Evolutionary conservation across 1,284 basidiomycete species (phyloP), one percentile per base, ranked within the genome.

Genomic region (Ustilago sp.): DNA sequence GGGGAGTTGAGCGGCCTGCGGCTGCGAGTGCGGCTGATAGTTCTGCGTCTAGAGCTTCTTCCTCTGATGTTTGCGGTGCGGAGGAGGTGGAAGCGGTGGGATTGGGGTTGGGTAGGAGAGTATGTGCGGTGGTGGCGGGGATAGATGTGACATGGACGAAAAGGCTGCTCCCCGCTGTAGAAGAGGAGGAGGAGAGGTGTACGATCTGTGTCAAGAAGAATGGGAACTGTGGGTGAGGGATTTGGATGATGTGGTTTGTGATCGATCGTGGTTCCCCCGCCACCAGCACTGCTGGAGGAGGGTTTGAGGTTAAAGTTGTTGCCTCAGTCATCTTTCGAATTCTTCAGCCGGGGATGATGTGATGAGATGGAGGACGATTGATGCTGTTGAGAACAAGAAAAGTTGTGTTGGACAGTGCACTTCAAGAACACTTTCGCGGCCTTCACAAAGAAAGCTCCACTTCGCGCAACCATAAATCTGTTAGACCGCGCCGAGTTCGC

Each of bases 141-240:
- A 74, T 58, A 3, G 38, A 19, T 6, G 67, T 63, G 15, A 54
- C 59, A 61, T 73, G 68, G 4, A 77, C 61, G 19, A 71, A 70
- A 4, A 77, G 54, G 45, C 61, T 70, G 9, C 39, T 47, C 1
- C 55, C 54, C 15, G 35, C 34, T 8, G 38, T 15, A 9, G 38
- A 17, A 1, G 45, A 23, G 8, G 51, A 9, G 23, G 65, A 50
- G 13, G 17, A 43, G 9, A 72, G 63, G 23, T 64, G 66, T 1
- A 63, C 50, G 59, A 68, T 53, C 19, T 74, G 75, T 0, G 71
- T 67, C 13, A 74, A 38, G 19, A 74, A 77, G 59, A 52, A 34
- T 0, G 68, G 41, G 32, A 41, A 61, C 1, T 50, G 55, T 1
- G 47, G 34, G 23, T 77, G 75, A 1, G 71, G 62, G 31, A 77